A percentile compares a stretch with the other conserved stretches of the same genome.
phyloP scores from a whole-genome alignment of 2,329 filamentous ascomycete species.

The Ceratocystiopsis minuta region DNA sequence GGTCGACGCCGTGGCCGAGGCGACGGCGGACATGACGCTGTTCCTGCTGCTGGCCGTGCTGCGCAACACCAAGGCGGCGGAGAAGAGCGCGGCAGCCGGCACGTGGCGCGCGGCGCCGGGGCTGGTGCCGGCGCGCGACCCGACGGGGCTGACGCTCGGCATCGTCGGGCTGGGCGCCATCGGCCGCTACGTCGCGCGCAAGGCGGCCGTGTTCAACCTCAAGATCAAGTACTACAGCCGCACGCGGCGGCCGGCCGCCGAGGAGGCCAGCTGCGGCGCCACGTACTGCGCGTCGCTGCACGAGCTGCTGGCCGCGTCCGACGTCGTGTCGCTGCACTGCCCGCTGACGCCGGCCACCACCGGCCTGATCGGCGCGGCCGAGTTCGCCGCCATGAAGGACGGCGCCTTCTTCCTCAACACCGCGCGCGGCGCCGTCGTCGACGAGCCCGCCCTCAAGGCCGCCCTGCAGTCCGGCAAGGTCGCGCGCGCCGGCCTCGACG shows the following conservation, averaged over 20 bases:
- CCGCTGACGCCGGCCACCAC: constrained; percentile 23
- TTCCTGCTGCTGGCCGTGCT: constrained; percentile 14
- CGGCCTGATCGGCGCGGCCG: constrained; percentile 9
- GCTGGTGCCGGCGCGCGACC: constrained; percentile 21
- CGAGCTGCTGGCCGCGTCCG: constrained; percentile 21
- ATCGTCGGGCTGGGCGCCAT: constrained; percentile 31
- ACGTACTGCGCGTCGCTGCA: constrained; percentile 20
- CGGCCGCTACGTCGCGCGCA: constrained; percentile 23
- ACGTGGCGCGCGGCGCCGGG: constrained; percentile 18
- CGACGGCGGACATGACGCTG: constrained; percentile 14
- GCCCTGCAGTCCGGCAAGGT: constrained; percentile 27
- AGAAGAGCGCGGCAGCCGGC: constrained; percentile 19
- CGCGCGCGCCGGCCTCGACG: constrained; percentile 28
- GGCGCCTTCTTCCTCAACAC: constrained; percentile 30
- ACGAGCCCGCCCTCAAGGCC: constrained; percentile 20
- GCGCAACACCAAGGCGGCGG: constrained; percentile 24
- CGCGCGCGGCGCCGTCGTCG: constrained; percentile 28
- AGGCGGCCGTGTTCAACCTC: constrained; percentile 24
- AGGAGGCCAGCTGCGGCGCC: constrained; percentile 18
- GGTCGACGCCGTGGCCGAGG: constrained; percentile 32
- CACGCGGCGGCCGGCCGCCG: constrained; percentile 14
- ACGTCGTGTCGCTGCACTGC: constrained; percentile 23
- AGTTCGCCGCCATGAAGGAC: constrained; percentile 22
- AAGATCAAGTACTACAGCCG: constrained; percentile 26
- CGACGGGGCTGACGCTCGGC: constrained; percentile 24